Evolutionary conservation across 805 yeast species (phyloP), one percentile per base, ranked within the genome.

Genomic region (Komagataella pseudopastoris): DNA sequence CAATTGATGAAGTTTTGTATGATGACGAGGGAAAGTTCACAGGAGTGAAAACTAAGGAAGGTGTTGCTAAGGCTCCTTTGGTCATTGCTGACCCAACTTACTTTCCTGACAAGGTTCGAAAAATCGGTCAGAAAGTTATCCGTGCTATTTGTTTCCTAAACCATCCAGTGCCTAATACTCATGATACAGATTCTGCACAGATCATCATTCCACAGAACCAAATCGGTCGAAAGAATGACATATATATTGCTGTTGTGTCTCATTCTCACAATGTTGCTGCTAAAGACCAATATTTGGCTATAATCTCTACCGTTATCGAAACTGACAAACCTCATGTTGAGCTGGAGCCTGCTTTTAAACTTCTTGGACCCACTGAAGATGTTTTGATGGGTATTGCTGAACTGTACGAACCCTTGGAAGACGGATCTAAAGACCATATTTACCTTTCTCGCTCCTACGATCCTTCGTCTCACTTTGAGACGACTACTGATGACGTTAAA

Each of bases 31-130:
- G 83, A 17, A 84, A 80, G 62, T 88, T 89, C 58, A 72, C 74
- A 30, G 97, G 98, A 53, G 96, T 93, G 48, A 81, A 81, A 59
- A 85, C 96, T 50, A 93, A 90, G 56, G 93, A 89, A 60, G 98
- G 96, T 56, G 75, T 75, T 46, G 96, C 96, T 14, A 84, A 80
- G 60, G 96, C 99, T 0, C 96, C 96, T 55, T 71, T 89, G 53
- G 95, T 93, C 43, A 89, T 93, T 70, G 96, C 96, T 23, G 99
- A 93, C 67, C 99, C 99, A 53, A 91, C 98, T 17, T 93, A 93
- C 63, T 93, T 93, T 80, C 96, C 97, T 3, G 83, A 81, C 49
- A 80, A 76, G 63, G 93, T 86, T 48, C 74, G 76, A 60, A 74
- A 81, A 64, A 80, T 88, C 4, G 93, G 91, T 45, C 74, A 78